A percentile compares a stretch with the other conserved stretches of the same genome.
Evolutionary conservation across 169 alveolate species (phyloP).

Genomic region (Neospora caninum): DNA sequence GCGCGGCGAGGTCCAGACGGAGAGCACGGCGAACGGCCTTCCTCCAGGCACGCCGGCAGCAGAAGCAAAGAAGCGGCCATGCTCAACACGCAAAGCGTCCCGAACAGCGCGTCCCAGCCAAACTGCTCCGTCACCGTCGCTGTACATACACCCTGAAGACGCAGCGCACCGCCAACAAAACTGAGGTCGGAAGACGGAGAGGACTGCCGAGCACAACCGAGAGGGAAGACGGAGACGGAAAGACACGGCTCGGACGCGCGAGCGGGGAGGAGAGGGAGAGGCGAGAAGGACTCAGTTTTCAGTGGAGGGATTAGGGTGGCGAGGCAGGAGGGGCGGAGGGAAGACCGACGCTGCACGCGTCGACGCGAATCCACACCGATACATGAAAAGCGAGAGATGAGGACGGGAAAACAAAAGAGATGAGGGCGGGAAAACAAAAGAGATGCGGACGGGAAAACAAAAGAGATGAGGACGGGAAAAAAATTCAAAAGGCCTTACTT

Average conservation of each 20-base stretch:
- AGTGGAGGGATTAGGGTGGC: too few relatives aligned
- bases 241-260: neutral
- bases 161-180: neutral
- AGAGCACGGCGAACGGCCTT: neutral
- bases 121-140: constrained; percentile 71
- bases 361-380: neutral
- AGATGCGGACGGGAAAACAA: neutral
- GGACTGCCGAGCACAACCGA: neutral
- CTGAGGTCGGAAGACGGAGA: neutral
- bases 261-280: neutral
- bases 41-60: constrained; percentile 62
- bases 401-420: neutral
- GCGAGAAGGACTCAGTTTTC: too few relatives aligned
- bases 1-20: neutral
- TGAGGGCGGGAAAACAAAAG: neutral
- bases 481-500: constrained; percentile 18
- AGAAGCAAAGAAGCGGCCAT: constrained; percentile 57
- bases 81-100: constrained; percentile 55
- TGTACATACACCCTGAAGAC: constrained; percentile 68
- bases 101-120: constrained; percentile 76
- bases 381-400: neutral
- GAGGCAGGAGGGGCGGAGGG: too few relatives aligned
- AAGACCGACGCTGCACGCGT: too few relatives aligned
- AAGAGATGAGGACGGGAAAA: neutral
- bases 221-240: neutral